Base-by-base conservation (phyloP, 768 basidiomycete species). In the Leccinum sublutescens region DNA sequence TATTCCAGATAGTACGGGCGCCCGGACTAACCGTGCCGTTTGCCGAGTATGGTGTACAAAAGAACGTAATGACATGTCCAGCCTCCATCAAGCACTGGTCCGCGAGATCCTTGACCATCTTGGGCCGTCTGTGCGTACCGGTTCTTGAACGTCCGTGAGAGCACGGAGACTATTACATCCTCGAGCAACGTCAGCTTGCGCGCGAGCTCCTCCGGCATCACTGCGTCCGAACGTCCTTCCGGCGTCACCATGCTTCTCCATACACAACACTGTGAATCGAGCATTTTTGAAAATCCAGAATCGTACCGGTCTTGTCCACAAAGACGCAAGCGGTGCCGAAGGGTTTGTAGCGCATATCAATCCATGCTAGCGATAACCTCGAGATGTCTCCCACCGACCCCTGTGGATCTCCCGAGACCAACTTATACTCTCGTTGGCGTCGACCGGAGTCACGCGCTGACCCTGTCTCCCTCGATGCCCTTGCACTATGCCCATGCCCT, bases 271-370 rank as follows among this genome's bases (percentile, higher is more conserved):
- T 95, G 54, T 85, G 75, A 58, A 98, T 82, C 0, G 94, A 95
- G 66, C 94, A 97, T 71, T 91, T 95, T 72, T 97, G 93, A 77
- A 97, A 98, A 77, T 95, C 94, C 96, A 98, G 98, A 50, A 99
- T 86, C 7, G 96, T 99, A 19, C 93, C 94, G 0, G 95, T 95
- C 80, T 96, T 96, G 81, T 95, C 93, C 10, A 89, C 93, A 70
- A 89, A 89, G 69, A 89, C 80, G 73, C 95, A 98, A 78, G 97
- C 95, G 74, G 98, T 98, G 70, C 96, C 86, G 71, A 88, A 88
- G 38, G 88, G 85, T 59, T 82, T 78, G 76, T 97, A 97, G 78
- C 93, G 97, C 93, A 98, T 95, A 74, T 98, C 95, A 64, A 94
- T 87, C 85, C 31, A 87, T 74, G 62, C 88, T 88, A 57, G 79